Evolutionary conservation across 1,139 yeast genomes (phyloP).

Genomic region (Yamadazyma buinensis): DNA sequence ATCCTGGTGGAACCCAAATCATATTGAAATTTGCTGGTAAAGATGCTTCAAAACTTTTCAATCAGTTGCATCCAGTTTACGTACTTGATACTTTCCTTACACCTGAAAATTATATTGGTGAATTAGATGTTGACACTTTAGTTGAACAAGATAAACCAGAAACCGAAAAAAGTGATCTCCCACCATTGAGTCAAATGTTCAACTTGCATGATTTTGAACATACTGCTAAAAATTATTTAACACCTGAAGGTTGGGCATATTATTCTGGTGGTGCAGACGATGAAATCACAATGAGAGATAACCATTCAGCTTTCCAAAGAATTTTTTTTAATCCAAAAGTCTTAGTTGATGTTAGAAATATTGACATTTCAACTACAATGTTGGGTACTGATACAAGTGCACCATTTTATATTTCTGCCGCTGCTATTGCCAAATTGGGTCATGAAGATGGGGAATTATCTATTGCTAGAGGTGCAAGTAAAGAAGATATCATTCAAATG

Average conservation of each 20-base stretch:
- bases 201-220: conserved; percentile 72
- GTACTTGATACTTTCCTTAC: conserved; percentile 7
- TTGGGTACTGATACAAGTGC: conserved; percentile 46
- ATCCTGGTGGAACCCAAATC: conserved; percentile 27
- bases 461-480: conserved; percentile 47
- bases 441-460: conserved; percentile 54
- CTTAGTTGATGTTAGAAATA: conserved; percentile 55
- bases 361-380: conserved; percentile 50
- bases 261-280: conserved; percentile 88
- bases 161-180: conserved; percentile 18
- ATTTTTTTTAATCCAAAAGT: conserved; percentile 76
- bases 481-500: conserved; percentile 50
- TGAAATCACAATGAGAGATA: conserved; percentile 78
- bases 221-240: conserved; percentile 66
- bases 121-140: conserved; percentile 4
- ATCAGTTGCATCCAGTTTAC: conserved; percentile 8
- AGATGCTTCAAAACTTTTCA: conserved; percentile 19
- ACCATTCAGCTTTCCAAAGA: conserved; percentile 77
- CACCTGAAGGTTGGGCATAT: conserved; percentile 78
- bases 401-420: conserved; percentile 58
- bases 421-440: conserved; percentile 55
- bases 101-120: conserved; percentile 7
- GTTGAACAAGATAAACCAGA: conserved; percentile 2
- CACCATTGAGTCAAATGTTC: conserved; percentile 53
- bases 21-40: conserved; percentile 25